phyloP scores from a whole-genome alignment of 2,329 filamentous ascomycete species.

The Ophiostoma montium region DNA sequence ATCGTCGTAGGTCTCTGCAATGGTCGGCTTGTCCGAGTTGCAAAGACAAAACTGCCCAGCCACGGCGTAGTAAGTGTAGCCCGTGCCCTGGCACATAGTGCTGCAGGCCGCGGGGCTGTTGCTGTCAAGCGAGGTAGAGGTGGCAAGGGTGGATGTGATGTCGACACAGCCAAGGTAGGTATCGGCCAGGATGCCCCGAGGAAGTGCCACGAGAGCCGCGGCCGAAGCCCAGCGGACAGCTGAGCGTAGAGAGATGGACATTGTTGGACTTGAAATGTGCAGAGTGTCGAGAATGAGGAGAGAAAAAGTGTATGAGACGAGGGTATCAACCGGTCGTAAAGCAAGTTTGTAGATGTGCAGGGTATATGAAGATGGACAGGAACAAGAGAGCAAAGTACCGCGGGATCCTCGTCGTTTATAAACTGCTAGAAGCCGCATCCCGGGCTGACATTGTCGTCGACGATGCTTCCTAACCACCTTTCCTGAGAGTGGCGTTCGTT shows the following conservation, averaged over 20 bases:
- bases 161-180: constrained; percentile 11
- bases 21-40: constrained; percentile 5
- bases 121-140: constrained; percentile 1
- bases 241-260: constrained; percentile 7
- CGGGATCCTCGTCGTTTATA: constrained; percentile 3
- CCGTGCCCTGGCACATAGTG: constrained; percentile 4
- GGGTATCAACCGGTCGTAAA: neutral
- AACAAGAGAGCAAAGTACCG: constrained; percentile 4
- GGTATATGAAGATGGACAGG: neutral
- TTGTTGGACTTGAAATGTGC: neutral
- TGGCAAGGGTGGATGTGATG: constrained; percentile 12
- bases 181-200: constrained; percentile 4
- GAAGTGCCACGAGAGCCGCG: constrained; percentile 3
- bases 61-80: constrained; percentile 12
- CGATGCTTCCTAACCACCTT: neutral
- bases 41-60: constrained; percentile 13
- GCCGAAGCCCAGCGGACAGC: constrained; percentile 4
- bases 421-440: neutral
- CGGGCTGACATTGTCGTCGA: neutral
- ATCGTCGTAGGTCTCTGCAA: constrained; percentile 11
- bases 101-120: constrained; percentile 11
- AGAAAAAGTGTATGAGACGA: neutral
- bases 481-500: constrained; percentile 1
- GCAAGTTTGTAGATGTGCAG: no score
- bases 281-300: neutral